These are phyloP conservation scores for Penicillium ochrochloron DNA, from an alignment of 495 filamentous ascomycete genomes.

Conservation along the genomic window DNA sequence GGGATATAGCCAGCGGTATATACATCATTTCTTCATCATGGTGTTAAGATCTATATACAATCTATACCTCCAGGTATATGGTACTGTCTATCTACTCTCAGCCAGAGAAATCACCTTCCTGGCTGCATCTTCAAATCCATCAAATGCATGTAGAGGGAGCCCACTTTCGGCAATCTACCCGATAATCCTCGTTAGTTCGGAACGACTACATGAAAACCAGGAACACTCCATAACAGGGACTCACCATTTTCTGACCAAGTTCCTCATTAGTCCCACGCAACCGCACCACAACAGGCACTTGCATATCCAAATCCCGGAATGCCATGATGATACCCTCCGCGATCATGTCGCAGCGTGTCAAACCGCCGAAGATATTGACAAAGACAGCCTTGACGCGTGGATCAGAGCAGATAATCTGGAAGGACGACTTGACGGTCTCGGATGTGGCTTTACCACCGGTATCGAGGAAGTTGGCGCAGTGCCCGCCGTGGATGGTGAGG, in stretches of 20 bases:
- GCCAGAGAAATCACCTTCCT: conserved; percentile 74
- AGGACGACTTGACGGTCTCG: conserved; percentile 79
- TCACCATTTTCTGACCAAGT: conserved; percentile 72
- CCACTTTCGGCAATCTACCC: conserved; percentile 71
- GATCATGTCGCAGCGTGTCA: conserved; percentile 89
- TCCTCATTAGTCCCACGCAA: conserved; percentile 84
- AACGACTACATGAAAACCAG: too few species aligned
- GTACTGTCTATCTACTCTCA: neutral
- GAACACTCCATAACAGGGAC: conserved; percentile 9
- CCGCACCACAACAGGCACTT: conserved; percentile 80
- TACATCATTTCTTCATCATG: neutral
- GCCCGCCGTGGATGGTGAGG: conserved; percentile 65
- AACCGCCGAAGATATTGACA: conserved; percentile 89
- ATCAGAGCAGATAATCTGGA: conserved; percentile 73
- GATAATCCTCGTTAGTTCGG: conserved; percentile 4
- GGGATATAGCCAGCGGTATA: neutral
- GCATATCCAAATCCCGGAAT: conserved; percentile 71
- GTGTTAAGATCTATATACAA: neutral
- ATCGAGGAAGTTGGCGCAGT: conserved; percentile 82
- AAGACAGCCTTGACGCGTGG: conserved; percentile 73
- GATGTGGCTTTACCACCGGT: conserved; percentile 89
- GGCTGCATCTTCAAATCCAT: conserved; percentile 81
- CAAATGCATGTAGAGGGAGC: conserved; percentile 73
- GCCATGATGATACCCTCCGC: conserved; percentile 79
- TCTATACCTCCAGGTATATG: conserved; percentile 11